Base-by-base conservation (phyloP, 371 early-diverging fungal species). In the Funneliformis caledonium region DNA sequence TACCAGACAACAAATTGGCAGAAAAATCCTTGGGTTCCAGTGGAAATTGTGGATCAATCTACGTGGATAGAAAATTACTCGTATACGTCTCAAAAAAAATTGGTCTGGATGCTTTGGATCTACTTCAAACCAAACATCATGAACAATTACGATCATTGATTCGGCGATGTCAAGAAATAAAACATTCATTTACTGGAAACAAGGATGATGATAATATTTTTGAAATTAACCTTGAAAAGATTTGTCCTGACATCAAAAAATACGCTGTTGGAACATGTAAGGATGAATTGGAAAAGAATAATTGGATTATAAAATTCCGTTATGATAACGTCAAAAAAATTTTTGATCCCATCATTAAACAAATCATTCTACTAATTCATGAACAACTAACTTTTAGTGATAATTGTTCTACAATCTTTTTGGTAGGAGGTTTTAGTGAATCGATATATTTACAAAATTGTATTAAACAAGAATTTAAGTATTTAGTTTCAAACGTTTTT, bases 11-110 rank as follows among this genome's bases (percentile, higher is more conserved):
- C 70, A 83, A 86, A 11, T 81, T 88, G 26, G 86, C 86, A 79
- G 88, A 88, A 83, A 87, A 87, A 42, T 87, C 88, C 16, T 85
- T 86, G 76, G 88, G 90, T 75, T 83, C 84, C 50, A 88, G 90
- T 79, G 88, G 87, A 62, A 86, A 85, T 59, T 89, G 90, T 80
- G 90, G 90, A 56, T 88, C 88, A 4, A 88, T 87, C 11, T 89
- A 88, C 81, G 83, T 89, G 59, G 90, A 89, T 83, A 82, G 83
- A 42, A 85, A 85, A 14, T 88, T 89, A 85, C 81, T 87, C 60
- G 87, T 86, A 22, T 89, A 88, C 69, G 78, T 88, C 12, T 37
- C 45, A 37, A 12, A 9, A 43, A 72, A 72, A 72, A 11, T 72
- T 19, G 73, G 73, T 45, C 47, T 45, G 45, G n/a, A n/a, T 22